Percentiles rank a stretch among this genome's conserved stretches.
Evolutionary conservation across 805 yeast genomes (phyloP).

Genomic region (Vanderwaltozyma polyspora): DNA sequence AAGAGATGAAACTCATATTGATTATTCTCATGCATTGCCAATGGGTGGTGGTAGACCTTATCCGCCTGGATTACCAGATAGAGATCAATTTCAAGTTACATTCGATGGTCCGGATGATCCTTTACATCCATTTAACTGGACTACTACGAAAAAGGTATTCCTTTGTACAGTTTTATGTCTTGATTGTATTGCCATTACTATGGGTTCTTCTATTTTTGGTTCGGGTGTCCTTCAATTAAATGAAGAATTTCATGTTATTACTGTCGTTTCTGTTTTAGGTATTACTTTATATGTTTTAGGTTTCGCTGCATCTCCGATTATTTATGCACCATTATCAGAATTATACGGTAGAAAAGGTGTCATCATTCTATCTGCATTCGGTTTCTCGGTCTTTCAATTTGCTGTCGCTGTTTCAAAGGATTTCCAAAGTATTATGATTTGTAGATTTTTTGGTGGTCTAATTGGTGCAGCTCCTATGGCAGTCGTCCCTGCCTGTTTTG

Average conservation of each 20-base stretch:
- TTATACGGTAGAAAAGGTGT: slow-evolving; percentile 60
- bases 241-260: slow-evolving; percentile 46
- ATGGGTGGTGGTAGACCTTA: slow-evolving; percentile 61
- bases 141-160: slow-evolving; percentile 32
- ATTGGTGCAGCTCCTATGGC: slow-evolving; percentile 80
- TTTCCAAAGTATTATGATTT: slow-evolving; percentile 62
- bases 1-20: background rate
- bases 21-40: slow-evolving; percentile 25
- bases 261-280: slow-evolving; percentile 62
- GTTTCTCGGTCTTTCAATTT: slow-evolving; percentile 49
- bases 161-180: slow-evolving; percentile 35
- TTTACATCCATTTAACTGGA: slow-evolving; percentile 68
- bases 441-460: slow-evolving; percentile 72
- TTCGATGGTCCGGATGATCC: slow-evolving; percentile 76
- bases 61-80: slow-evolving; percentile 46
- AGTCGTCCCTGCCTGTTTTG: slow-evolving; percentile 77
- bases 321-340: slow-evolving; percentile 88
- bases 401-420: slow-evolving; percentile 74
- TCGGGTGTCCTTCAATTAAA: slow-evolving; percentile 42
- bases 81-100: slow-evolving; percentile 49
- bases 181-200: slow-evolving; percentile 41
- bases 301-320: slow-evolving; percentile 83
- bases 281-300: slow-evolving; percentile 82
- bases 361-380: slow-evolving; percentile 43
- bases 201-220: slow-evolving; percentile 77